Evolutionary conservation across 1,284 basidiomycete species (phyloP), one percentile per base, ranked within the genome.

Genomic region (Mycosarcoma maydis): DNA sequence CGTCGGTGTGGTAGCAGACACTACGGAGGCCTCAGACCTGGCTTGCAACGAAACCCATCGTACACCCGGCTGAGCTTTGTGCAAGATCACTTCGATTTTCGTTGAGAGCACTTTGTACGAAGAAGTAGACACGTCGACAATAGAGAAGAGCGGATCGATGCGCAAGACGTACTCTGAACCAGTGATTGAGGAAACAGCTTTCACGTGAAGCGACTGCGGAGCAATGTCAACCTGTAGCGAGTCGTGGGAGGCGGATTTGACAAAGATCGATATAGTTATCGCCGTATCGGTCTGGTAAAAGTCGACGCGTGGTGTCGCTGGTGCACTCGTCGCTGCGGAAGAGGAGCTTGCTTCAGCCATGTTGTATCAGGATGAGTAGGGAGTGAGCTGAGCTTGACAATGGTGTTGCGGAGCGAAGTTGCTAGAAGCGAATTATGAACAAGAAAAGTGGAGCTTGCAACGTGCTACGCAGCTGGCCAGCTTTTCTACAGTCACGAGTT

Each of bases 211-310:
- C 3, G 68, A 61, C 17, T 11, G 41, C 6, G 52, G 40, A 1
- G 17, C 33, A 16, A 70, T 65, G 10, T 58, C 51, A 13, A 78
- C 58, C 1, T 37, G 20, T 13, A 81, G 57, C 10, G 74, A 41
- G 16, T 71, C 66, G 7, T 61, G n/a, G 1, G 57, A 55, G 1
- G 61, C 65, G 8, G 69, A 59, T 54, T 77, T 77, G 38, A 73
- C 60, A 50, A 77, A 82, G 44, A 82, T 40, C 1, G 73, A 75
- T 3, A 82, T 26, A 36, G 60, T 70, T 29, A 82, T 65, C 26
- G 52, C 56, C 5, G 69, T 70, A 38, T 73, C 77, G 0, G 80
- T 82, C 61, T 82, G 81, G 52, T 81, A 82, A 50, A 65, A 82
- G 60, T 82, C 81, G 51, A 76, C 66, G n/a, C 78, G 66, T 4